These are phyloP conservation scores for Hypholoma sublateritium DNA, from an alignment of 768 basidiomycete species.

Conservation along the genomic window DNA sequence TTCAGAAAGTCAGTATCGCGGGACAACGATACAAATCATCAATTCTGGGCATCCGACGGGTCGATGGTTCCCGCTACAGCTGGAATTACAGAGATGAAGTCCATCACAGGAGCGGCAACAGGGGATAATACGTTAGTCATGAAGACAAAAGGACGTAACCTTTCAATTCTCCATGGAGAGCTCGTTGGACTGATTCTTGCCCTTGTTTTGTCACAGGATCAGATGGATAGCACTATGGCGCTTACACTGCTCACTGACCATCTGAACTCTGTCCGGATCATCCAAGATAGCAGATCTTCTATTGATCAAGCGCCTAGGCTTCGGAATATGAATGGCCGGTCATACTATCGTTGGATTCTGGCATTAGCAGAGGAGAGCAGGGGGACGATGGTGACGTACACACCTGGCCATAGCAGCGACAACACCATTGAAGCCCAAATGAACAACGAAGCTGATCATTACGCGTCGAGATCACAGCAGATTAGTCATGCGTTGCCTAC, in stretches of 20 bases:
- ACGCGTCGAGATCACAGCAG: constrained; percentile 3
- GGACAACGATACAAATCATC: not conserved
- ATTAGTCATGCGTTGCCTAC: not conserved
- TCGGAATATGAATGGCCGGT: constrained; percentile 20
- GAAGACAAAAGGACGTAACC: constrained; percentile 15
- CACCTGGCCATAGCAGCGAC: constrained; percentile 1
- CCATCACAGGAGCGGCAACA: constrained; percentile 16
- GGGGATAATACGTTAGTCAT: constrained; percentile 12
- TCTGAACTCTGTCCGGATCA: constrained; percentile 20
- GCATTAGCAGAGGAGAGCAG: not conserved
- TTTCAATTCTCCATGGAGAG: constrained; percentile 22
- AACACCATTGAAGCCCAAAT: not conserved
- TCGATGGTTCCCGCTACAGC: constrained; percentile 24
- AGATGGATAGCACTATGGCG: not conserved
- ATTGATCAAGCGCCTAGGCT: constrained; percentile 7
- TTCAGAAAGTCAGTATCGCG: not conserved
- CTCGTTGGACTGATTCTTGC: constrained; percentile 17
- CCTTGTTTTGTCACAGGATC: constrained; percentile 7
- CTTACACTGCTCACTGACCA: constrained; percentile 20
- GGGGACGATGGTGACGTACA: constrained; percentile 1
- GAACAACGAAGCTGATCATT: constrained; percentile 13
- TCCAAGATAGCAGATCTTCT: constrained; percentile 14
- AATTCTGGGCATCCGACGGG: constrained; percentile 22
- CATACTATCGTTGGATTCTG: constrained; percentile 24
- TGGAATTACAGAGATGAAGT: constrained; percentile 16